These are phyloP conservation scores for Chionographis japonica DNA, from an alignment of 106 monocot species.

Conservation along the genomic window DNA sequence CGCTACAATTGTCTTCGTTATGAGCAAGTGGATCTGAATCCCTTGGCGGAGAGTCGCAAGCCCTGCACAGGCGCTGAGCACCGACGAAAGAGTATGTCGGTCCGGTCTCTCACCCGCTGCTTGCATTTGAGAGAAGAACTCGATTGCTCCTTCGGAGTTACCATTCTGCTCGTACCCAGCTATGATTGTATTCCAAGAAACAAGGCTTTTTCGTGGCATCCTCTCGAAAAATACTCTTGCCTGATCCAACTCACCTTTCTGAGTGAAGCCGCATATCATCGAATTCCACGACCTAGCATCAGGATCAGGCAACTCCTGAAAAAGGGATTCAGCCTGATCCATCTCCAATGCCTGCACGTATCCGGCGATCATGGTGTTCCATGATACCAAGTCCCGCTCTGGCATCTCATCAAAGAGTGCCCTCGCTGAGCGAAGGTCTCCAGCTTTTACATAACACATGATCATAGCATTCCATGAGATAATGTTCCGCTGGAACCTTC, in stretches of 20 bases:
- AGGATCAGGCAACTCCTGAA: slow-evolving; percentile 35
- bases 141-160: slow-evolving; percentile 48
- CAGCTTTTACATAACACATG: slow-evolving; percentile 69
- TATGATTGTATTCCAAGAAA: slow-evolving; percentile 87
- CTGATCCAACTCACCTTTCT: slow-evolving; percentile 38
- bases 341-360: slow-evolving; percentile 34
- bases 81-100: slow-evolving; percentile 67
- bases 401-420: slow-evolving; percentile 77
- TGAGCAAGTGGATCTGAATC: slow-evolving; percentile 66
- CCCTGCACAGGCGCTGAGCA: slow-evolving; percentile 66
- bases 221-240: slow-evolving; percentile 48
- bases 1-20: slow-evolving; percentile 39
- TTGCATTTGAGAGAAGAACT: slow-evolving; percentile 58
- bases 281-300: slow-evolving; percentile 68
- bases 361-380: slow-evolving; percentile 88
- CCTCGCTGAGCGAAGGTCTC: slow-evolving; percentile 45
- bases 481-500: no score
- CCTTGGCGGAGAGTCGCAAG: slow-evolving; percentile 54
- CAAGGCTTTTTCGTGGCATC: slow-evolving; percentile 42
- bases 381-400: slow-evolving; percentile 56
- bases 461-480: slow-evolving; percentile 93
- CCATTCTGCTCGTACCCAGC: slow-evolving; percentile 67
- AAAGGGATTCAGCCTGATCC: slow-evolving; percentile 55
- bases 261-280: slow-evolving; percentile 62
- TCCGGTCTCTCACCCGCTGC: slow-evolving; percentile 45